Evolutionary conservation across 2,329 filamentous ascomycete genomes (phyloP).

Genomic region (Xylaria arbuscula): DNA sequence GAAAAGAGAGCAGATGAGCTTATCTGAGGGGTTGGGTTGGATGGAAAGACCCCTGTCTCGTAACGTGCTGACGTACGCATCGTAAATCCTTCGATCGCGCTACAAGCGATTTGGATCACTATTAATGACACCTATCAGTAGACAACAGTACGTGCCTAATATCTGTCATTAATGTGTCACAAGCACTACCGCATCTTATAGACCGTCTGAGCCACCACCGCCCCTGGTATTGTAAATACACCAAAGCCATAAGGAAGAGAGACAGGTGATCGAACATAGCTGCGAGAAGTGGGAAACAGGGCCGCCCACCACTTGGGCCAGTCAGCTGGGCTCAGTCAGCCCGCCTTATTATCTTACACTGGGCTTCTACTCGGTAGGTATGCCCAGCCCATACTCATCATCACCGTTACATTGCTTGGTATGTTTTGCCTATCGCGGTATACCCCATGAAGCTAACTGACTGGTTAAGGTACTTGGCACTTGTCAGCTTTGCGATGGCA

Average conservation of each 20-base stretch:
- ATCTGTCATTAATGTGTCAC: neutral
- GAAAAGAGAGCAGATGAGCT: neutral
- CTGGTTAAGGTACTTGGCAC: conserved; percentile 15
- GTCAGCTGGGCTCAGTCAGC: conserved; percentile 27
- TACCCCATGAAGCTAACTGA: neutral
- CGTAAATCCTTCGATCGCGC: conserved; percentile 22
- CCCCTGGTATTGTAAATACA: neutral
- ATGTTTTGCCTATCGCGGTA: neutral
- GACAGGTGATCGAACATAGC: conserved; percentile 20
- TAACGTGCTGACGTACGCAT: conserved; percentile 33
- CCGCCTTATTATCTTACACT: conserved; percentile 1
- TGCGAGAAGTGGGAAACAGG: conserved; percentile 14
- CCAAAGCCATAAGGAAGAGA: neutral
- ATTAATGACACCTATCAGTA: conserved; percentile 11
- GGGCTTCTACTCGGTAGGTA: neutral
- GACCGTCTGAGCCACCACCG: neutral
- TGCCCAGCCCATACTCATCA: neutral
- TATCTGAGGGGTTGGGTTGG: conserved; percentile 11
- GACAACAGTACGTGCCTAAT: neutral
- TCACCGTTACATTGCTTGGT: conserved; percentile 12
- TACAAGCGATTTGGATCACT: neutral
- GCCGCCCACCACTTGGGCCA: conserved; percentile 10
- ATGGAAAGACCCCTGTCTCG: conserved; percentile 14
- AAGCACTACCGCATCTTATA: neutral
- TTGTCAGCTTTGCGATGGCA: conserved; percentile 6